Evolutionary conservation across 148 eudicot genomes (phyloP), one percentile per base, ranked within the genome.

Genomic region (Cornus suecica): DNA sequence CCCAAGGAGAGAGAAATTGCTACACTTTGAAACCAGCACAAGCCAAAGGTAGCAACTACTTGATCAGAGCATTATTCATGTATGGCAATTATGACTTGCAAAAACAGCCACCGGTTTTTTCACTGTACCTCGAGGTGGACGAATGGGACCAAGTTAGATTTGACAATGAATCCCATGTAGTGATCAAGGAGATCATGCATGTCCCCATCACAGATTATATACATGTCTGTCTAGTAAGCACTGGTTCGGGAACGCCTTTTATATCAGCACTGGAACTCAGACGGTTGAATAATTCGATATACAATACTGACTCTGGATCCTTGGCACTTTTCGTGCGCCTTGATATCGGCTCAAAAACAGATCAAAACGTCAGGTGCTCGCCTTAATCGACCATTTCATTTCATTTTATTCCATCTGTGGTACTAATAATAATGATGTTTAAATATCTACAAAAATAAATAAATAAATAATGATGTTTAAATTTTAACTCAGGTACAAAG

Each of bases 221-320:
- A 65, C 68, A 79, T 69, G 82, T 84, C 1, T 86, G 87, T 42
- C 76, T 86, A 7, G 84, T 54, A 31, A 77, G 83, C 8, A 74
- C 58, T 9, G 81, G 73, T 10, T 16, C 1, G 8, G 83, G 84
- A 29, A 83, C 78, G 10, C 89, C 86, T 32, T 83, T 83, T n/a
- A 83, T 86, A 45, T 83, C 88, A 1, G 75, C 78, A 5, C 32
- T 86, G 51, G 88, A 86, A 45, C 45, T 86, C 23, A 74, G 87
- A 42, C 76, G n/a, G 42, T 34, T 86, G 20, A 23, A 68, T 5
- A 68, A 41, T 41, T 31, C 78, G 18, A 76, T 77, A 37, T 86
- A 86, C 67, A 48, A 30, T 23, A 71, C 71, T 4, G 27, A 42
- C 1, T 76, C 64, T 16, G 83, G 83, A 28, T 83, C 86, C 3